These are phyloP conservation scores for Leishmania gerbilli DNA, from an alignment of 208 protist genomes.

Conservation along the genomic window DNA sequence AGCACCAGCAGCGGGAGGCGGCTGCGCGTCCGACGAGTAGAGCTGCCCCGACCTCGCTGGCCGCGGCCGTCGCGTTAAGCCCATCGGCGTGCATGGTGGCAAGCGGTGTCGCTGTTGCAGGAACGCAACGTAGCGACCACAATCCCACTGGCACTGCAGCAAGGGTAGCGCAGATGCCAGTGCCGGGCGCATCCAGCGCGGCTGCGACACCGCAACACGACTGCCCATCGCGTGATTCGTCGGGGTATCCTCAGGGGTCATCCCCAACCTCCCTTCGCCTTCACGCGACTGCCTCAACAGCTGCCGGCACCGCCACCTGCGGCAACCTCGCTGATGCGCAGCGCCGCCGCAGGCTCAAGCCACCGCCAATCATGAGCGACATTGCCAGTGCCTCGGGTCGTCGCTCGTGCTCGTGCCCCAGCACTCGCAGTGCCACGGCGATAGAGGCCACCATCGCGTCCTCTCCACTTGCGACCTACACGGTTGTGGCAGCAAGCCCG, in stretches of 20 bases:
- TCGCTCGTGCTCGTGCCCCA: constrained; percentile 11
- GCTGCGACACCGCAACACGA: not conserved
- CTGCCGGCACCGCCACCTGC: not conserved
- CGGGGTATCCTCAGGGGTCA: not conserved
- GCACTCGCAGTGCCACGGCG: not conserved
- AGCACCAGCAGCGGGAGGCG: no score
- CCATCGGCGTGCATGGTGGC: not conserved
- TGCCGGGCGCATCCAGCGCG: not conserved
- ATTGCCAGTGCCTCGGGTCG: not conserved
- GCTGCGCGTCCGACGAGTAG: not conserved
- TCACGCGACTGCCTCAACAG: not conserved
- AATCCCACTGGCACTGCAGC: not conserved
- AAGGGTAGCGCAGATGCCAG: not conserved
- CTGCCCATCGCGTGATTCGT: not conserved
- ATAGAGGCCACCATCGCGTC: not conserved
- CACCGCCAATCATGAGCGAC: not conserved
- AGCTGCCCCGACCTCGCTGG: not conserved
- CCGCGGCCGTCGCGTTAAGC: not conserved
- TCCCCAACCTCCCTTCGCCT: not conserved
- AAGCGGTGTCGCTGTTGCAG: not conserved
- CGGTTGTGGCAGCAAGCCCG: not conserved
- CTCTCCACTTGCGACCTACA: not conserved
- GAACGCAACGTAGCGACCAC: not conserved
- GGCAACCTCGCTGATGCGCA: not conserved
- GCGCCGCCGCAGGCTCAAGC: not conserved